Conservation (phyloP, 805 yeast species). For the Kuraishia capsulata region DNA sequence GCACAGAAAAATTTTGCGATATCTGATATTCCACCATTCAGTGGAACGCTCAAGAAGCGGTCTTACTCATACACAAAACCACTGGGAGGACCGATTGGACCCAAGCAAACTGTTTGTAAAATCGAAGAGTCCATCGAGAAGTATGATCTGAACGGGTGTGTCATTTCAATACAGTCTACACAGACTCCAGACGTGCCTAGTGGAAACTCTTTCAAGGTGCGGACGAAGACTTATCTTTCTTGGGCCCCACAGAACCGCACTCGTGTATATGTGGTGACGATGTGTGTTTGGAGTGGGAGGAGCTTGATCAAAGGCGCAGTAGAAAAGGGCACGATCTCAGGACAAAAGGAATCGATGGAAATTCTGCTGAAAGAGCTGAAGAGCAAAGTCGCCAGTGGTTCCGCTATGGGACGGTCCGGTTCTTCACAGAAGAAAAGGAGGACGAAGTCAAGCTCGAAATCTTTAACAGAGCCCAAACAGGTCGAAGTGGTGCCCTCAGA, state of each 20-base stretch:
- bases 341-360: constrained; percentile 55
- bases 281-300: constrained; percentile 63
- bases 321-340: constrained; percentile 66
- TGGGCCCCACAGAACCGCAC: constrained; percentile 60
- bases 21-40: constrained; percentile 34
- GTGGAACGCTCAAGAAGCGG: constrained; percentile 25
- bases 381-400: constrained; percentile 17
- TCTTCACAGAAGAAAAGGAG: constrained; percentile 8
- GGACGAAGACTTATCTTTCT: constrained; percentile 44
- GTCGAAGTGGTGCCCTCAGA: constrained; percentile 7
- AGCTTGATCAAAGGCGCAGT: constrained; percentile 74
- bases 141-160: constrained; percentile 35
- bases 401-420: constrained; percentile 4
- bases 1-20: constrained; percentile 60
- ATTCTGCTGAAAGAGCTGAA: constrained; percentile 38
- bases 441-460: background rate
- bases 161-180: constrained; percentile 47
- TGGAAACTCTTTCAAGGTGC: constrained; percentile 57
- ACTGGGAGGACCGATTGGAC: constrained; percentile 60
- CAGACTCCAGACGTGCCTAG: constrained; percentile 80
- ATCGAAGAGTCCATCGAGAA: constrained; percentile 52
- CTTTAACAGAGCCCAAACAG: background rate
- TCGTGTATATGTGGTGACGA: constrained; percentile 39
- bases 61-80: constrained; percentile 55
- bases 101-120: constrained; percentile 62